Evolutionary conservation across 495 filamentous ascomycete genomes (phyloP).

Genomic region (Penicillium salamii): DNA sequence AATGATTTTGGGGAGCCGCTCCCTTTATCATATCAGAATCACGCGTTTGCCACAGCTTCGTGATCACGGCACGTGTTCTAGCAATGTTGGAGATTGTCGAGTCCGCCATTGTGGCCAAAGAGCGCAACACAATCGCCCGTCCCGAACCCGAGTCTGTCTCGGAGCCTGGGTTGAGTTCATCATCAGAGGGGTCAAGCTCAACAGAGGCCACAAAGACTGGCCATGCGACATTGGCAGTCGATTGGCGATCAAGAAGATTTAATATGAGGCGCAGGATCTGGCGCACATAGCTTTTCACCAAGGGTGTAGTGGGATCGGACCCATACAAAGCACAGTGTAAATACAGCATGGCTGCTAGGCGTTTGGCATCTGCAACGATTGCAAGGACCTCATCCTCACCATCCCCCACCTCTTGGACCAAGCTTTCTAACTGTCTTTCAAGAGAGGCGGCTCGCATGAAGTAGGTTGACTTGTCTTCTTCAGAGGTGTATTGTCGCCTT

Average conservation of each 20-base stretch:
- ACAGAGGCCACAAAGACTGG: slow-evolving; percentile 47
- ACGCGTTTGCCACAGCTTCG: slow-evolving; percentile 42
- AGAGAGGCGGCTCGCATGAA: slow-evolving; percentile 30
- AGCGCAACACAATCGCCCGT: slow-evolving; percentile 38
- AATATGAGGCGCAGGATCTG: slow-evolving; percentile 34
- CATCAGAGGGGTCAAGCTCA: slow-evolving; percentile 39
- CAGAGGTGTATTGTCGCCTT: slow-evolving; percentile 25
- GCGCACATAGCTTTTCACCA: slow-evolving; percentile 36
- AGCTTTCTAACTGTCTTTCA: slow-evolving; percentile 25
- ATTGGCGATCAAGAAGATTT: slow-evolving; percentile 31
- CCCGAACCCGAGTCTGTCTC: slow-evolving; percentile 24
- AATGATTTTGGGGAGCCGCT: slow-evolving; percentile 10
- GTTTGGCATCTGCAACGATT: slow-evolving; percentile 41
- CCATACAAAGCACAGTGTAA: slow-evolving; percentile 41
- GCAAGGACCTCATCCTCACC: slow-evolving; percentile 29
- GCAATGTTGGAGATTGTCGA: slow-evolving; percentile 41
- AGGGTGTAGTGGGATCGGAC: slow-evolving; percentile 34
- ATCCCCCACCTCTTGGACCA: slow-evolving; percentile 36
- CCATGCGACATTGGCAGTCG: slow-evolving; percentile 36
- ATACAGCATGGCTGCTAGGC: slow-evolving; percentile 40
- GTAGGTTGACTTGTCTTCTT: slow-evolving; percentile 22
- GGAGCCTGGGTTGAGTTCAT: slow-evolving; percentile 33
- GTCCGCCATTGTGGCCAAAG: slow-evolving; percentile 39
- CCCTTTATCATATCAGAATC: slow-evolving; percentile 36
- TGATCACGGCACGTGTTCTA: slow-evolving; percentile 40